Conservation (phyloP, 2,329 filamentous ascomycete species). For the Niveomyces coronatus region DNA sequence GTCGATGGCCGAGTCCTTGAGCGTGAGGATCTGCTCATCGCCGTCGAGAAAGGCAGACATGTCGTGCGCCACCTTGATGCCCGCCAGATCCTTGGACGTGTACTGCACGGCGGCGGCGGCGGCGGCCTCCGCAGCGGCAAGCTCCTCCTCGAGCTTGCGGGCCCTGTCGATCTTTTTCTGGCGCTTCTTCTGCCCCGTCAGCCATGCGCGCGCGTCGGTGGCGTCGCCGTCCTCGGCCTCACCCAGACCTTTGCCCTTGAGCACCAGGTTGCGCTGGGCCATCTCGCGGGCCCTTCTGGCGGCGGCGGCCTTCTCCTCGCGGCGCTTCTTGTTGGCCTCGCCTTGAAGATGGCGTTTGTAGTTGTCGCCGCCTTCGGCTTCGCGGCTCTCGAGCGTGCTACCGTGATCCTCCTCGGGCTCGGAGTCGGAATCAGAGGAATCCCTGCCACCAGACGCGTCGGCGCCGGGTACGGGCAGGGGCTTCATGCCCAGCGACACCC, state of each 20-base stretch:
- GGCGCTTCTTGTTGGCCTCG: constrained; percentile 65
- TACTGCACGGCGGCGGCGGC: constrained; percentile 58
- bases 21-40: constrained; percentile 79
- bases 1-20: constrained; percentile 82
- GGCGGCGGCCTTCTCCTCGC: constrained; percentile 70
- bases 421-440: constrained; percentile 40
- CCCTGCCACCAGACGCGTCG: constrained; percentile 30
- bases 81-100: constrained; percentile 75
- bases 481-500: constrained; percentile 79
- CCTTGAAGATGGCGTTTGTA: constrained; percentile 56
- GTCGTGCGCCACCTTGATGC: constrained; percentile 87
- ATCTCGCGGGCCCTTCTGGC: constrained; percentile 81
- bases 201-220: constrained; percentile 74
- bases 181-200: constrained; percentile 82
- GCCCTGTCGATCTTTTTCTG: constrained; percentile 83
- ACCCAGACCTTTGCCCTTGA: constrained; percentile 77
- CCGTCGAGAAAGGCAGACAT: constrained; percentile 69
- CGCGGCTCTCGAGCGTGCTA: constrained; percentile 75
- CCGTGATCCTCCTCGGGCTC: constrained; percentile 54
- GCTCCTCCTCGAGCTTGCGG: constrained; percentile 61
- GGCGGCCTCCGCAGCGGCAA: constrained; percentile 62
- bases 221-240: constrained; percentile 58
- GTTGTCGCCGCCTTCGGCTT: constrained; percentile 65
- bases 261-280: constrained; percentile 61
- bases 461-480: constrained; percentile 75